These are phyloP conservation scores for Epichloe bromicola DNA, from an alignment of 2,329 filamentous ascomycete species.

Conservation along the genomic window DNA sequence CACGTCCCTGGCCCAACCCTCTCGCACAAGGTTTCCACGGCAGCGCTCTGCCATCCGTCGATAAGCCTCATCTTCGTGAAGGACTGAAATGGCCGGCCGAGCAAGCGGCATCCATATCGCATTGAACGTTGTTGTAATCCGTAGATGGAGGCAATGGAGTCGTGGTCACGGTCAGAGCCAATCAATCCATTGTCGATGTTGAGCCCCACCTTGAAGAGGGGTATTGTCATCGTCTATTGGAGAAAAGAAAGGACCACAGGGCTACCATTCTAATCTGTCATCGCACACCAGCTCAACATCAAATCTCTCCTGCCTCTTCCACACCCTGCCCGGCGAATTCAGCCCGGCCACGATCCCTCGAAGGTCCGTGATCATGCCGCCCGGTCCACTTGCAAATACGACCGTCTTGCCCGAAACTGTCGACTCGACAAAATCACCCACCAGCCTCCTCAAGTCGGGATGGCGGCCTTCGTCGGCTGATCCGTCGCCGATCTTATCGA, in stretches of 20 bases:
- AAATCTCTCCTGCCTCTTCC: slow-evolving; percentile 41
- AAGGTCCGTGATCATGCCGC: slow-evolving; percentile 45
- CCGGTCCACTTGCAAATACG: slow-evolving; percentile 49
- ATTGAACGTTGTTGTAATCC: no score
- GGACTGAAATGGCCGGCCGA: no score
- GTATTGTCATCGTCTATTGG: background rate
- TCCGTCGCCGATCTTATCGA: slow-evolving; percentile 17
- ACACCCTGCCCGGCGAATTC: slow-evolving; percentile 41
- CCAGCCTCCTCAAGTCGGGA: slow-evolving; percentile 32
- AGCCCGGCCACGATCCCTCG: slow-evolving; percentile 37
- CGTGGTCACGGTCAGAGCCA: no score
- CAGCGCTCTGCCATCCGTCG: no score
- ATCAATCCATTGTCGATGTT: no score
- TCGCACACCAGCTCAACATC: slow-evolving; percentile 47
- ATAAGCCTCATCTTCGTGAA: no score
- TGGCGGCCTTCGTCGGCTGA: slow-evolving; percentile 21
- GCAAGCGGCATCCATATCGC: no score
- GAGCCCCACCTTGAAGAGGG: background rate
- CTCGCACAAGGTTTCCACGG: no score
- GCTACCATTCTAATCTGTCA: slow-evolving; percentile 42
- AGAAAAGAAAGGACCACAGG: background rate
- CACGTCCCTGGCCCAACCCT: no score
- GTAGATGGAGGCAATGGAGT: no score
- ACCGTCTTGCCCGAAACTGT: slow-evolving; percentile 36
- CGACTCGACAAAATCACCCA: slow-evolving; percentile 34